These are phyloP conservation scores for Combretum micranthum DNA, from an alignment of 345 rosid species.

Conservation along the genomic window DNA sequence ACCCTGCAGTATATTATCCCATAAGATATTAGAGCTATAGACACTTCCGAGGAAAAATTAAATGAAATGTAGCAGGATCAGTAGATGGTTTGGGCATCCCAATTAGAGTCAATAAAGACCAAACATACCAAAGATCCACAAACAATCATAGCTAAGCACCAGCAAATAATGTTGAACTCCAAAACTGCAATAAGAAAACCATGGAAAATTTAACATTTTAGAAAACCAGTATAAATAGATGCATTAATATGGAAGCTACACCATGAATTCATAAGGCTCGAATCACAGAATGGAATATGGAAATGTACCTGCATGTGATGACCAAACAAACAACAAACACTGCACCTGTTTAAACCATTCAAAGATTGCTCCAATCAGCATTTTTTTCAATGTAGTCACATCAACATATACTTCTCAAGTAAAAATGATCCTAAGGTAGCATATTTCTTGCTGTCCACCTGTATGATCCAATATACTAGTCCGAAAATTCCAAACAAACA, in stretches of 20 bases:
- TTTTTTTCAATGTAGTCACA: background rate
- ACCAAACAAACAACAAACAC: constrained; percentile 85
- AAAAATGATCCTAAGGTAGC: too few species aligned
- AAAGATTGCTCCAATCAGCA: constrained; percentile 8
- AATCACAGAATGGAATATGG: background rate
- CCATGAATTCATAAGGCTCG: background rate
- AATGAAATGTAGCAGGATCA: background rate
- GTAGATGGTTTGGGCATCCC: background rate
- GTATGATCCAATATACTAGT: too few species aligned
- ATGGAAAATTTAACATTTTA: constrained; percentile 2
- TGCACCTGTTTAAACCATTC: constrained; percentile 48
- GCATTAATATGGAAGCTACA: background rate
- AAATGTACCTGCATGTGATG: constrained; percentile 81
- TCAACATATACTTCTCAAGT: too few species aligned
- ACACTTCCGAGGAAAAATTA: background rate
- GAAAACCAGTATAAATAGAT: background rate
- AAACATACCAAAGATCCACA: constrained; percentile 76
- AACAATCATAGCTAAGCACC: constrained; percentile 79
- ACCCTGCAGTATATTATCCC: constrained; percentile 55
- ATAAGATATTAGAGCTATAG: constrained; percentile 4
- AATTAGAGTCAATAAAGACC: background rate
- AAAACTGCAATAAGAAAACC: constrained; percentile 34
- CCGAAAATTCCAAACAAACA: too few species aligned
- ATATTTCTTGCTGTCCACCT: too few species aligned
- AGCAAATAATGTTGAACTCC: constrained; percentile 94